A percentile compares a stretch with the other conserved stretches of the same genome.
Evolutionary conservation across 2,329 filamentous ascomycete genomes (phyloP).

Genomic region (Bertia moriformis): DNA sequence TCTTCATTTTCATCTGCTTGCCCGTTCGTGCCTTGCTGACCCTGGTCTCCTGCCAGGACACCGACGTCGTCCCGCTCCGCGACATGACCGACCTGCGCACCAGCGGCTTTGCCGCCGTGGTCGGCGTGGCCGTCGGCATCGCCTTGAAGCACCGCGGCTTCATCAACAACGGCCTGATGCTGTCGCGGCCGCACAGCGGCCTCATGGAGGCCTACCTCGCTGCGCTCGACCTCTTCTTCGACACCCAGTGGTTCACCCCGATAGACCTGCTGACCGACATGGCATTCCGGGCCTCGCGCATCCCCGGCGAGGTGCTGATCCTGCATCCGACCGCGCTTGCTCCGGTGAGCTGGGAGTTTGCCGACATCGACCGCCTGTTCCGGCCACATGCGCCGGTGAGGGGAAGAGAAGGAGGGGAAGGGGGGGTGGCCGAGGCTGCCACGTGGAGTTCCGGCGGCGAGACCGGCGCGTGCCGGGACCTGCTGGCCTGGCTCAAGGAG

Average conservation of each 20-base stretch:
- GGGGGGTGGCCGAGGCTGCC: background rate
- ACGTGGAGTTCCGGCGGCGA: constrained; percentile 13
- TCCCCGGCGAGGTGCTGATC: constrained; percentile 11
- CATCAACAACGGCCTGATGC: constrained; percentile 5
- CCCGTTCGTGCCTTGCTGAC: no score
- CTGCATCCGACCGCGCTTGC: constrained; percentile 10
- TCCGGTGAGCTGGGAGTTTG: constrained; percentile 9
- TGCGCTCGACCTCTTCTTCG: constrained; percentile 8
- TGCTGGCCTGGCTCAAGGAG: constrained; percentile 2
- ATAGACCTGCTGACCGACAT: constrained; percentile 10
- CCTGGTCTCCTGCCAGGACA: no score
- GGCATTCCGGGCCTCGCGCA: constrained; percentile 7
- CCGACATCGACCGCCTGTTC: constrained; percentile 3
- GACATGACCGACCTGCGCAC: constrained; percentile 7
- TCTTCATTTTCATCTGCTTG: no score
- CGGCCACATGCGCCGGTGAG: constrained; percentile 3
- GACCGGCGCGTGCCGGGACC: constrained; percentile 3
- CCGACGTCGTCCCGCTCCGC: constrained; percentile 11
- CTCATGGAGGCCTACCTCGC: constrained; percentile 6
- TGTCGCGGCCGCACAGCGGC: constrained; percentile 2
- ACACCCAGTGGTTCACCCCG: constrained; percentile 9
- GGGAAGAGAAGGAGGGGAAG: constrained; percentile 2
- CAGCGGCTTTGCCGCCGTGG: constrained; percentile 10
- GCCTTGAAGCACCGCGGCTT: constrained; percentile 4
- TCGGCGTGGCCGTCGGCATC: constrained; percentile 10